Evolutionary conservation across 441 rosid genomes (phyloP), one percentile per base, ranked within the genome.

Genomic region (Erodium moschatum): DNA sequence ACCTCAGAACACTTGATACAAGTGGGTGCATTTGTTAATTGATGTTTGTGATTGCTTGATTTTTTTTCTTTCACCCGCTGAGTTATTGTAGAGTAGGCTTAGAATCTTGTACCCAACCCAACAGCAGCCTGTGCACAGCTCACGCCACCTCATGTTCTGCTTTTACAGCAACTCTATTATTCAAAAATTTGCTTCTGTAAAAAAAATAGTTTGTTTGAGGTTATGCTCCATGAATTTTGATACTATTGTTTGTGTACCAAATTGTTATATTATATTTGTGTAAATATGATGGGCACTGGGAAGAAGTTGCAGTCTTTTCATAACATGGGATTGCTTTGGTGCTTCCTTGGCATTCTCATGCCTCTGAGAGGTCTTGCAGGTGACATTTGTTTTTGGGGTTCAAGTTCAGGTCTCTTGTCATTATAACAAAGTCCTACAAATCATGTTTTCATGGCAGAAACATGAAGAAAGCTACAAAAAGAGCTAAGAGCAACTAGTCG

Each of bases 71-170:
- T 54, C 61, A 54, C 24, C 61, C 3, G 61, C 9, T 40, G 46
- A 40, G 20, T 54, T 54, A 54, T 16, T 54, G 61, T 54, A 15
- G 61, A 54, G 61, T 54, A 54, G 61, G 61, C 61, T 54, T 54
- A 54, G 61, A 16, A 54, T 54, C 20, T 54, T 54, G 61, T 54
- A 7, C 19, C 61, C 1, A 2, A 24, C 27, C 27, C 61, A 54
- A 54, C 61, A 54, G 61, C 61, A 16, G 61, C 24, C 61, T 54
- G 61, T 54, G 61, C 61, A 54, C 61, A 54, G 61, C 61, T 54
- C 20, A 54, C 21, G 6, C 20, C 61, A 54, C 16, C 61, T 54
- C 20, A n/a, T 54, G 61, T 54, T 19, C 61, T 54, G 61, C 61
- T 54, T 54, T 40, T 40, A 11, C 46, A 8, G 11, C 11, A 40